Percentiles rank a stretch among this genome's conserved stretches.
Evolutionary conservation across 257 asterid species (phyloP).

Genomic region (Solanum corneliomulleri): DNA sequence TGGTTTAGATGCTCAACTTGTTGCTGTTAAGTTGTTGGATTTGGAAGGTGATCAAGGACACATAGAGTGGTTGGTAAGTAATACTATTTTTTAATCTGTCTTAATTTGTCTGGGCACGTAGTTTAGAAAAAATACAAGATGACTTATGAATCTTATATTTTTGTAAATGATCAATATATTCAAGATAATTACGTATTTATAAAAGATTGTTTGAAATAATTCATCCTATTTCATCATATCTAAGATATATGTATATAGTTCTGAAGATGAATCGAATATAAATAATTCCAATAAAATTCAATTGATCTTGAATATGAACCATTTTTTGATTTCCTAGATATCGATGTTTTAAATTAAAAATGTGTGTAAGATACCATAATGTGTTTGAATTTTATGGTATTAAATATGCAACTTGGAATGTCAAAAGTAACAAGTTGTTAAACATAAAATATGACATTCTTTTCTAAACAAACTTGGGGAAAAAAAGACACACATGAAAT

Average conservation of each 20-base stretch:
- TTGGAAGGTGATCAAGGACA: conserved; percentile 14
- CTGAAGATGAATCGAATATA: neutral
- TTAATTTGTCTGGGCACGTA: neutral
- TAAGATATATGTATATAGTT: neutral
- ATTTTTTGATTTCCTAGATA: neutral
- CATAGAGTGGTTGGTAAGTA: conserved; percentile 11
- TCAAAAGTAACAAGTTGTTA: too few relatives aligned
- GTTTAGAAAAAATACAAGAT: neutral
- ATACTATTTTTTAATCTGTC: neutral
- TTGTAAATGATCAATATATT: too few relatives aligned
- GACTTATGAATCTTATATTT: neutral
- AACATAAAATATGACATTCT: too few relatives aligned
- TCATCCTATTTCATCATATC: neutral
- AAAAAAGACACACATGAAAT: neutral
- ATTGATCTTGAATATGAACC: neutral
- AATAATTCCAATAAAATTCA: too few relatives aligned
- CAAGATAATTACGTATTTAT: neutral
- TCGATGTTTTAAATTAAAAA: too few relatives aligned
- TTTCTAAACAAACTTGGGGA: too few relatives aligned
- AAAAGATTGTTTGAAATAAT: too few relatives aligned
- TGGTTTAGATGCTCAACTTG: conserved; percentile 9
- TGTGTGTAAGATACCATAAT: too few relatives aligned
- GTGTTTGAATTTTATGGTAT: too few relatives aligned
- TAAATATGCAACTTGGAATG: too few relatives aligned
- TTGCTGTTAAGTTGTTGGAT: conserved; percentile 9